Evolutionary conservation across 2,329 filamentous ascomycete genomes (phyloP), one percentile per base, ranked within the genome.

Genomic region (Ampelomyces quisqualis): DNA sequence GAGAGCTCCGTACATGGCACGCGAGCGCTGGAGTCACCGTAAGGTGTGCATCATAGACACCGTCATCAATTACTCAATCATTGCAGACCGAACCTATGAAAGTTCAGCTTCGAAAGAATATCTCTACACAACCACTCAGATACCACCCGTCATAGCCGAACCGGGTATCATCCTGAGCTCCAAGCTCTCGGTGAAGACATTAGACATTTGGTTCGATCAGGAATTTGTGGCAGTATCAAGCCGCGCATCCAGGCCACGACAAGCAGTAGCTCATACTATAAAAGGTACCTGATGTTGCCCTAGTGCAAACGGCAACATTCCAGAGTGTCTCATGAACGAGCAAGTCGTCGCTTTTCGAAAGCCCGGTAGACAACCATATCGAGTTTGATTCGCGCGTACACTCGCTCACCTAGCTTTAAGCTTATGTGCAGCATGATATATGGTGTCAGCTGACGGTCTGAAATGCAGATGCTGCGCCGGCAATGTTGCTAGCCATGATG

Each of bases 401-500:
- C 27, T 40, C 45, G n/a, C n/a, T n/a, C n/a, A n/a, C n/a, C n/a
- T n/a, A n/a, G n/a, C n/a, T n/a, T n/a, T n/a, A n/a, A n/a, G n/a
- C n/a, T n/a, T n/a, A n/a, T n/a, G n/a, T n/a, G n/a, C n/a, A n/a
- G n/a, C n/a, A n/a, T n/a, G n/a, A n/a, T n/a, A n/a, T n/a, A n/a
- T n/a, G n/a, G 13, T 29, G 18, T 15, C 33, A 13, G 14, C 21
- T 40, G 4, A 40, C 19, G 10, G 10, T 2, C 4, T 15, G 31
- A 20, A 14, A 8, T 18, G 22, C 20, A 58, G 59, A 57, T 40
- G 40, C 46, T 18, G 44, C 46, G 5, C 45, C 45, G 8, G 53
- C 39, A 7, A 46, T 66, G 11, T 51, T 66, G 7, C 31, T 56
- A 18, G 62, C 60, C 3, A 56, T 57, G 11, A 60, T 67, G 53